These are phyloP conservation scores for Beta vulgaris DNA, from an alignment of 148 eudicot genomes.

Conservation along the genomic window DNA sequence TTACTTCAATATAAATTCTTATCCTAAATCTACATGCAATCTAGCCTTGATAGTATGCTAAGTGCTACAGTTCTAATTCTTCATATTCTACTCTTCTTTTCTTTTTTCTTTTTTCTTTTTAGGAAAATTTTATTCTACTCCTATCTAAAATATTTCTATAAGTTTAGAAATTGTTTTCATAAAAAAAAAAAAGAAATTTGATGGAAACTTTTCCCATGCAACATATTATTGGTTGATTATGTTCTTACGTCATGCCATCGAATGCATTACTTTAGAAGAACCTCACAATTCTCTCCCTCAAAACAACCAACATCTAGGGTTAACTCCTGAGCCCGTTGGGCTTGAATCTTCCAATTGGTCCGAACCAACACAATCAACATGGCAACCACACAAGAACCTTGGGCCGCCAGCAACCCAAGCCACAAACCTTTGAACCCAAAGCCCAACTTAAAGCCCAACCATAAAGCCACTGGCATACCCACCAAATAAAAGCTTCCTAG, in stretches of 20 bases:
- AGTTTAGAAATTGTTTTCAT: background rate
- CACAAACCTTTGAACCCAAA: constrained; percentile 64
- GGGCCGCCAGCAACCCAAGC: constrained; percentile 71
- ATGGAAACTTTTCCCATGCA: background rate
- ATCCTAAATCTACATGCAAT: background rate
- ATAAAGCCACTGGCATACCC: constrained; percentile 67
- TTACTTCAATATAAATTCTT: background rate
- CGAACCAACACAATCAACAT: constrained; percentile 46
- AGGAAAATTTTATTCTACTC: background rate
- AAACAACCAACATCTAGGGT: constrained; percentile 25
- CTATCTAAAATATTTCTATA: too few species aligned
- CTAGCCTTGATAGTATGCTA: too few species aligned
- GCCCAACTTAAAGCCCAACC: constrained; percentile 47
- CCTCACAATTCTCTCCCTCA: background rate
- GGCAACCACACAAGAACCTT: constrained; percentile 48
- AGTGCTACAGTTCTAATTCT: too few species aligned
- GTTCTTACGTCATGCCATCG: too few species aligned
- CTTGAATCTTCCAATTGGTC: constrained; percentile 63
- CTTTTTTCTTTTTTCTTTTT: too few species aligned
- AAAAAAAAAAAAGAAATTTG: background rate
- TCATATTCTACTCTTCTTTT: too few species aligned
- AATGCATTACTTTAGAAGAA: too few species aligned
- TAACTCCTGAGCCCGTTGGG: constrained; percentile 51
- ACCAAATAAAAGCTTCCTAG: constrained; percentile 63
- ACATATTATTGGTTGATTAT: background rate